Percentiles rank a stretch among this genome's conserved stretches.
These are phyloP conservation scores for Orychophragmus violaceus DNA, from an alignment of 345 rosid genomes.

Conservation along the genomic window DNA sequence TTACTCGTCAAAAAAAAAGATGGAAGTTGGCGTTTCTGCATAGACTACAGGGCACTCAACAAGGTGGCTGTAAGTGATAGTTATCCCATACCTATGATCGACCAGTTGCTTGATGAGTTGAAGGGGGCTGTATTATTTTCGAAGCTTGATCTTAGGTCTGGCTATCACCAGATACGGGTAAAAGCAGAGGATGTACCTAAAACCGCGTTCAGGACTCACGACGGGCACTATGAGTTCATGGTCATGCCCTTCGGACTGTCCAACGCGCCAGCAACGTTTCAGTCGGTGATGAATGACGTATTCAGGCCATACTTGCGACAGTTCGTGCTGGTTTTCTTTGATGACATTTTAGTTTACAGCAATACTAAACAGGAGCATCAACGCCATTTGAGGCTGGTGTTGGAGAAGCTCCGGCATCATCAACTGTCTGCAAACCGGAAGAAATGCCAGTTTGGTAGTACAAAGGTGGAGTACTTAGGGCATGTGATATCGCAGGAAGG, in stretches of 20 bases:
- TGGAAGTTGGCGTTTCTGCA: not conserved
- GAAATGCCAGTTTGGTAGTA: not conserved
- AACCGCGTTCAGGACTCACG: too few species aligned
- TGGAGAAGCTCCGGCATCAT: not conserved
- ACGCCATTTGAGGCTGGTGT: not conserved
- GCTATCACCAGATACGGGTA: not conserved
- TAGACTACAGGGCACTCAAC: not conserved
- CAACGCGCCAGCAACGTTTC: too few species aligned
- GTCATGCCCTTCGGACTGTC: too few species aligned
- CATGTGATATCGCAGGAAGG: not conserved
- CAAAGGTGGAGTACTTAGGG: not conserved
- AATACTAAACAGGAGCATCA: not conserved
- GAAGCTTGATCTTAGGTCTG: not conserved
- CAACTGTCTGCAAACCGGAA: not conserved
- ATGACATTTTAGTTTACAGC: too few species aligned
- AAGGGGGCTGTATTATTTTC: not conserved
- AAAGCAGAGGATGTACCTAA: not conserved
- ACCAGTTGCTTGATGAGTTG: not conserved
- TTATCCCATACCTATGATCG: not conserved
- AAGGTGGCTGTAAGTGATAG: not conserved
- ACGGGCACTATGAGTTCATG: too few species aligned
- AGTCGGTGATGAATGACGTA: too few species aligned
- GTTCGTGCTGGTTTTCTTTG: too few species aligned
- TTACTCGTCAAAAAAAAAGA: not conserved
- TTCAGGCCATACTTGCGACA: too few species aligned